Percentiles rank a stretch among this genome's conserved stretches.
These are phyloP conservation scores for Elongisporangium prolatum DNA, from an alignment of 352 stramenopile species.

Conservation along the genomic window DNA sequence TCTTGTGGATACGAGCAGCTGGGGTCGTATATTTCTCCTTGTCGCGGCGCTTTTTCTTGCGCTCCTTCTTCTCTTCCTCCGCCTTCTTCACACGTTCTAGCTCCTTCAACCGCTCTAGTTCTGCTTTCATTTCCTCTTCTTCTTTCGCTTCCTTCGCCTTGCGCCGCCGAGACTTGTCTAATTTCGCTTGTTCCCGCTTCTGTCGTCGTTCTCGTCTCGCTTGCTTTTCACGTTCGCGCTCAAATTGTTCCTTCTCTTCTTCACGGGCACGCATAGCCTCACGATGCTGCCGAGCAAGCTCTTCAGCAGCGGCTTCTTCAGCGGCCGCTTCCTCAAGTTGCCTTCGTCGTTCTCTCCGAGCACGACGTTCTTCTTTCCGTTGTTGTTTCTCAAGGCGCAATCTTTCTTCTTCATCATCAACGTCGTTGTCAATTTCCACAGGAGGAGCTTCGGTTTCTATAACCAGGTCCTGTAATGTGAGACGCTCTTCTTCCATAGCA, in stretches of 20 bases:
- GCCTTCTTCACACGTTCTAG: constrained; percentile 29
- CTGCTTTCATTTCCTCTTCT: constrained; percentile 10
- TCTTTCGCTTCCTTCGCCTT: constrained; percentile 24
- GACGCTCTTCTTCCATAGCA: not conserved
- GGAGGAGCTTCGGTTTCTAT: constrained; percentile 11
- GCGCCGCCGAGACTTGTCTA: constrained; percentile 30
- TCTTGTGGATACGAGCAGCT: constrained; percentile 48
- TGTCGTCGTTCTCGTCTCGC: constrained; percentile 35
- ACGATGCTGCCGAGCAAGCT: constrained; percentile 29
- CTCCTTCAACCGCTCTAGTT: constrained; percentile 22
- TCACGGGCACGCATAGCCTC: constrained; percentile 36
- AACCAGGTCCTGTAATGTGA: not conserved
- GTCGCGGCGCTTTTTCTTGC: constrained; percentile 46
- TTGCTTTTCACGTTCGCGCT: constrained; percentile 33
- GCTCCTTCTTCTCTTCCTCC: constrained; percentile 33
- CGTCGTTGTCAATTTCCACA: constrained; percentile 8
- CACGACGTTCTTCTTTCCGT: constrained; percentile 30
- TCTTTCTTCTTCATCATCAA: constrained; percentile 21
- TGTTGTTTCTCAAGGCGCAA: constrained; percentile 24
- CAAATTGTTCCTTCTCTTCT: constrained; percentile 27
- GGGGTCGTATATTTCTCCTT: constrained; percentile 59
- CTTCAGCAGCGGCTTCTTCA: constrained; percentile 22
- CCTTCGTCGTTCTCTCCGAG: constrained; percentile 27
- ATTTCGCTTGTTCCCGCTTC: constrained; percentile 33
- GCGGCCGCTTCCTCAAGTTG: constrained; percentile 36